Evolutionary conservation across 257 asterid species (phyloP).

Genomic region (Lycium barbarum): DNA sequence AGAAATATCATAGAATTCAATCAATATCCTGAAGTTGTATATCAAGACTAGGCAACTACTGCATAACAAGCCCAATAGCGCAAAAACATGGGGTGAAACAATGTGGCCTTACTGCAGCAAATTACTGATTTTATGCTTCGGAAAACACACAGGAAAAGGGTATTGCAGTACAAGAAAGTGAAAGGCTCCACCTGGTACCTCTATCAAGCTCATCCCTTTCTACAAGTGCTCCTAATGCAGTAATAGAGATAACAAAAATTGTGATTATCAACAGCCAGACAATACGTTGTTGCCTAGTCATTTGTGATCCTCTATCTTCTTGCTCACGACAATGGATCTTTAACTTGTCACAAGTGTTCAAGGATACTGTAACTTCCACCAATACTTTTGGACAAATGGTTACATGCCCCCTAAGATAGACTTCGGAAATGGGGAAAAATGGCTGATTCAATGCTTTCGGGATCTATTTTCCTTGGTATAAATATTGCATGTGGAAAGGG

Average conservation of each 20-base stretch:
- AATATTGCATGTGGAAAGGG: not conserved
- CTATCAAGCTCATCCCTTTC: constrained; percentile 2
- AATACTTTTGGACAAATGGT: not conserved
- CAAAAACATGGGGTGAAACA: not conserved
- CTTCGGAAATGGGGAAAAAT: not conserved
- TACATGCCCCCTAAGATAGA: not conserved
- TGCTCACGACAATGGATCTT: not conserved
- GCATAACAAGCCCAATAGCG: not conserved
- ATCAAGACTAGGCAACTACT: not conserved
- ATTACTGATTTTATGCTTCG: not conserved
- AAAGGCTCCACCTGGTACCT: not conserved
- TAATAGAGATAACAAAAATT: not conserved
- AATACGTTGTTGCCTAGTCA: not conserved
- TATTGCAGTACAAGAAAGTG: not conserved
- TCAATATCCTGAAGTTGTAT: not conserved
- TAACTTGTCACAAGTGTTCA: not conserved
- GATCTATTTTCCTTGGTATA: not conserved
- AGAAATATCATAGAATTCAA: not conserved
- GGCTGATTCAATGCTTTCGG: constrained; percentile 2
- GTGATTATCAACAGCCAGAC: not conserved
- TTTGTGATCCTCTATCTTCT: not conserved
- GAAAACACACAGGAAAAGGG: not conserved
- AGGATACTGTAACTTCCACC: not conserved
- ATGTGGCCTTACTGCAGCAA: not conserved
- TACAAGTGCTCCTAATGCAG: not conserved